Percentiles rank a stretch among this genome's conserved stretches.
phyloP scores from a whole-genome alignment of 2,329 filamentous ascomycete genomes.

The Penicillium sp. region DNA sequence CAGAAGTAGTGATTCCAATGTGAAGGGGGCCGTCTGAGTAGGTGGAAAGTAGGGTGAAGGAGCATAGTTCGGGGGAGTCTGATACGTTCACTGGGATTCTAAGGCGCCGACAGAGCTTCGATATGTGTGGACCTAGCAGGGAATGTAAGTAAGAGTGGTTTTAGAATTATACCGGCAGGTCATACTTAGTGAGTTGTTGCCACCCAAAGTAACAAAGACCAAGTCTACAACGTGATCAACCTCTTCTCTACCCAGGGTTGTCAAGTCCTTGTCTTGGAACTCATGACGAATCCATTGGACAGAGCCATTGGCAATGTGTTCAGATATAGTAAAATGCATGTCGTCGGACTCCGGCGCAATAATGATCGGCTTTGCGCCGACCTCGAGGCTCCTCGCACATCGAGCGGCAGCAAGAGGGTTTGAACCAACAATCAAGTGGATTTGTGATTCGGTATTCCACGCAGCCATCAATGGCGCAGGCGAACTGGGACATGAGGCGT shows the following conservation, averaged over 20 bases:
- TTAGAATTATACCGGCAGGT: slow-evolving; percentile 27
- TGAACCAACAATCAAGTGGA: slow-evolving; percentile 83
- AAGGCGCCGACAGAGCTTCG: slow-evolving; percentile 69
- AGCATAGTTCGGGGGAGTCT: slow-evolving; percentile 81
- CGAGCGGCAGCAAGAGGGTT: slow-evolving; percentile 84
- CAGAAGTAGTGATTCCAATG: slow-evolving; percentile 92
- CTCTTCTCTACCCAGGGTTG: slow-evolving; percentile 73
- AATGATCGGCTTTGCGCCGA: slow-evolving; percentile 77
- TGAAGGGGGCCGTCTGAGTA: slow-evolving; percentile 89
- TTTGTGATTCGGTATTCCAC: slow-evolving; percentile 40
- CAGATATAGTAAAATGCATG: slow-evolving; percentile 56
- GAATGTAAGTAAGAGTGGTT: slow-evolving; percentile 32
- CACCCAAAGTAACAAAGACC: slow-evolving; percentile 75
- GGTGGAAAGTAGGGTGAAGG: slow-evolving; percentile 84
- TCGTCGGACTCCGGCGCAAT: slow-evolving; percentile 67
- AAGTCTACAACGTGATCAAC: slow-evolving; percentile 78
- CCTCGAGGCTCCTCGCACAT: slow-evolving; percentile 73
- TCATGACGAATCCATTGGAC: slow-evolving; percentile 44
- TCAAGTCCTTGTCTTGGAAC: slow-evolving; percentile 71
- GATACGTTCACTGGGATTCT: slow-evolving; percentile 92
- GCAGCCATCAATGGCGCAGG: slow-evolving; percentile 40
- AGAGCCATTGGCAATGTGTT: slow-evolving; percentile 44
- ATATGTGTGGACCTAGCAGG: slow-evolving; percentile 62
- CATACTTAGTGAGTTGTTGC: slow-evolving; percentile 51
- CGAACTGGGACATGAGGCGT: slow-evolving; percentile 23